Evolutionary conservation across 2,329 filamentous ascomycete species (phyloP), one percentile per base, ranked within the genome.

Genomic region (Metarhizium humberi): DNA sequence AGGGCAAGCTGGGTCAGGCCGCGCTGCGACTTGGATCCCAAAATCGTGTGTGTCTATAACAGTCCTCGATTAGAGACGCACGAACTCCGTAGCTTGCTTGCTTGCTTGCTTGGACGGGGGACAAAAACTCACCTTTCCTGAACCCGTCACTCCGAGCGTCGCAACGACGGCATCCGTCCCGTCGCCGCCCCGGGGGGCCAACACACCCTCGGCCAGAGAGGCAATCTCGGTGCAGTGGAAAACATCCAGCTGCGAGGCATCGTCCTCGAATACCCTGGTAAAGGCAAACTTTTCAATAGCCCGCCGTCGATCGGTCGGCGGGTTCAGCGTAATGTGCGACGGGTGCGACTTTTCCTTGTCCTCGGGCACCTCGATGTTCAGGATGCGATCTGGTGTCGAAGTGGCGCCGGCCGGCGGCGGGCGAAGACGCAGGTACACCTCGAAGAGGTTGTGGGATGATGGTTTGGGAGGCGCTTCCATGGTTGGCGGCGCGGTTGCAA

Each of bases 271-370:
- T 1, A 99, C 91, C 59, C 84, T 84, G 0, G 94, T 99, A 67
- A 99, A 99, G 2, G 86, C 89, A 68, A 97, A 99, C 67, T 88
- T 90, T 70, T 99, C 94, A 40, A 96, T 84, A 1, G 92, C 91
- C 49, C 92, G 84, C 62, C 92, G 89, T 55, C 92, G 82, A 58
- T 96, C 92, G 59, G 85, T 88, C 2, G 90, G 88, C 0, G 92
- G 91, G 62, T 89, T 88, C 16, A 92, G 71, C 0, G 85, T 89
- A 60, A 92, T 87, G 66, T 90, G 85, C 1, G 84, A 88, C 0
- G 87, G 78, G 34, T 64, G 69, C 43, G 50, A 50, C 47, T 65
- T 71, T 20, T 32, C 43, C 58, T 65, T 70, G 52, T 68, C 61
- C 16, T 71, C 71, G 3, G 79, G 72, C 18, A 76, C 68, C 67